phyloP scores from a whole-genome alignment of 805 yeast species.

The Saturnispora zaruensis region DNA sequence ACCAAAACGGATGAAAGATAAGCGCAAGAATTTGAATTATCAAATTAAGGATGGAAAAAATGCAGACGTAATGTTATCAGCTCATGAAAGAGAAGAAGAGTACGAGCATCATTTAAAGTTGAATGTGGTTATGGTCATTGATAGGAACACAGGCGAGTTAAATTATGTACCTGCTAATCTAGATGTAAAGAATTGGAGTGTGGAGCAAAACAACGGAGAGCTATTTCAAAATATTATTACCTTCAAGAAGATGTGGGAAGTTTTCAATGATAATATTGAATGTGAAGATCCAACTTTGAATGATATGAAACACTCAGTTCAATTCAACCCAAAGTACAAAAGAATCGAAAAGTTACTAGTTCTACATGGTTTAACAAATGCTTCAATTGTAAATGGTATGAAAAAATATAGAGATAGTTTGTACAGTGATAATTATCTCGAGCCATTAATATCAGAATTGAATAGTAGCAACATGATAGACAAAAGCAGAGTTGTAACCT shows the following conservation, averaged over 20 bases:
- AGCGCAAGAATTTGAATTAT: conserved; percentile 1
- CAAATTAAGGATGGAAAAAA: neutral
- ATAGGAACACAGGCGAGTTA: conserved; percentile 29
- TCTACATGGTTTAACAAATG: conserved; percentile 23
- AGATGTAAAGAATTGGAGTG: conserved; percentile 28
- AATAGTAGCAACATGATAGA: neutral
- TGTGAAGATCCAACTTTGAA: neutral
- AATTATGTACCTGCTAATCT: conserved; percentile 27
- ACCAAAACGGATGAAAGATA: neutral
- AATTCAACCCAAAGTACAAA: neutral
- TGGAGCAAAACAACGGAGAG: conserved; percentile 28
- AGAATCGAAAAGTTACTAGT: conserved; percentile 22
- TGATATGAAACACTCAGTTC: conserved; percentile 1
- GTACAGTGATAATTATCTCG: neutral
- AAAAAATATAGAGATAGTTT: neutral
- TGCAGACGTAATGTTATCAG: neutral
- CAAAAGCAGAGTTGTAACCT: neutral
- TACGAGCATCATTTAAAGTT: conserved; percentile 16
- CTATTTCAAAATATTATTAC: conserved; percentile 25
- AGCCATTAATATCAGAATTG: conserved; percentile 1
- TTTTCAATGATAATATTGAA: conserved; percentile 11
- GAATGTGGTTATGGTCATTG: conserved; percentile 22
- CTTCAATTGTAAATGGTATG: conserved; percentile 14
- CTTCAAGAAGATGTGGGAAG: conserved; percentile 17
- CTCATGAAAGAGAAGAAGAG: conserved; percentile 1